Evolutionary conservation across 192 early-diverging fungal species (phyloP), one percentile per base, ranked within the genome.

Genomic region (Helicostylum pulchrum): DNA sequence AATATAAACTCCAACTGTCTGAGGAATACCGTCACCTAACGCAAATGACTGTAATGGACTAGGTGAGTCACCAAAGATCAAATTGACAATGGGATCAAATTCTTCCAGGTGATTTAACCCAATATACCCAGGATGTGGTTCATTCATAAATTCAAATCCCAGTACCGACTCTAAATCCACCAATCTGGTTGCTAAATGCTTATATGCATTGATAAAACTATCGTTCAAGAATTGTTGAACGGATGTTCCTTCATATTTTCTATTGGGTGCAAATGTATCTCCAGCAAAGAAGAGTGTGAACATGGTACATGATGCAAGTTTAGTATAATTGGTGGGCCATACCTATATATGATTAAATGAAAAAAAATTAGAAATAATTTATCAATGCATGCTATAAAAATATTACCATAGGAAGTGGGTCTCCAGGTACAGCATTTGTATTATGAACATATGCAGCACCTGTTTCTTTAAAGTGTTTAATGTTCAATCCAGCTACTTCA

Each of bases 291-390:
- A 93, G 4, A 93, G 66, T 0, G 92, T 90, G 62, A 94, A 93
- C 90, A 94, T 92, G 4, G 91, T 92, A 20, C 87, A 81, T 17
- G 82, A 83, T 5, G 90, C 92, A 14, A 92, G 78, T 65, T 94
- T 94, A 7, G 85, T 87, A 64, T 94, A 93, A 74, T 94, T 94
- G 51, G 92, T 93, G 0, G 92, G 91, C 91, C 92, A 94, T 7
- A 87, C 80, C 81, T 85, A 76, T 51, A 14, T 7, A 64, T 43
- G 66, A 72, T 42, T 51, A 14, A 3, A 64, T 43, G 66, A 72
- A 30, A 7, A 9, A 19, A 12, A 0, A 20, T 59, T 7, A 7
- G 19, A 44, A 45, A n/a, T 21, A 8, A 0, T 51, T 21, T 20
- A 23, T 7, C 0, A 20, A 20, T 23, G 9, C 20, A 17, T 2